Conservation (phyloP, 2,329 filamentous ascomycete species). For the Aureobasidium sp. region DNA sequence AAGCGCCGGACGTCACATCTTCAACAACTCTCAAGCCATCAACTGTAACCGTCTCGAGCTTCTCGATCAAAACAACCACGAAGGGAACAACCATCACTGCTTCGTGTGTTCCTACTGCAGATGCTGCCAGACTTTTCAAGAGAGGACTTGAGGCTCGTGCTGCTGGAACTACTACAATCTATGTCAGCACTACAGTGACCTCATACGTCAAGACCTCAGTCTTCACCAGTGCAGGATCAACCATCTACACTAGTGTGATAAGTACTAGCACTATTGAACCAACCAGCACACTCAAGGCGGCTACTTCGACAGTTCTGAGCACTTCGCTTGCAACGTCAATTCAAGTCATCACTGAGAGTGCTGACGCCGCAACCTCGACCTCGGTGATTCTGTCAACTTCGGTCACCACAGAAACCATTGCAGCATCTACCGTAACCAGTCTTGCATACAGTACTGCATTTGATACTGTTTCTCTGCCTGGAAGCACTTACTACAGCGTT, state of each 20-base stretch:
- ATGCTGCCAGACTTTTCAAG: conserved; percentile 16
- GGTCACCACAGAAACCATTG: not conserved
- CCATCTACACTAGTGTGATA: conserved; percentile 20
- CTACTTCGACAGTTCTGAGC: conserved; percentile 20
- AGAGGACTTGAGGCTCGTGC: conserved; percentile 18
- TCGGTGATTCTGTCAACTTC: conserved; percentile 16
- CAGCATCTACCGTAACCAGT: conserved; percentile 10
- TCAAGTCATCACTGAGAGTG: conserved; percentile 4
- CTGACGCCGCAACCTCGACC: conserved; percentile 18
- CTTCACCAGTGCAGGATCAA: conserved; percentile 16
- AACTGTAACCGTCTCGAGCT: conserved; percentile 20
- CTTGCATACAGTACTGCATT: conserved; percentile 8
- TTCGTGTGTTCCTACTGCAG: conserved; percentile 24
- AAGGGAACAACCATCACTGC: conserved; percentile 25
- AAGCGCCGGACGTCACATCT: conserved; percentile 20
- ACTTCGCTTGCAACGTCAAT: conserved; percentile 17
- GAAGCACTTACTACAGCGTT: conserved; percentile 18
- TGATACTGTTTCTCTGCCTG: conserved; percentile 10
- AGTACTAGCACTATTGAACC: conserved; percentile 21
- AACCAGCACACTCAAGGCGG: conserved; percentile 21
- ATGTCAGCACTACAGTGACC: conserved; percentile 22
- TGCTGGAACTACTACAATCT: conserved; percentile 22
- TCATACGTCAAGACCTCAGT: conserved; percentile 21
- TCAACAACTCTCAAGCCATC: conserved; percentile 20
- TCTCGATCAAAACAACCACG: conserved; percentile 23